Evolutionary conservation across 345 rosid genomes (phyloP).

Genomic region (Excoecaria cochinchinensis): DNA sequence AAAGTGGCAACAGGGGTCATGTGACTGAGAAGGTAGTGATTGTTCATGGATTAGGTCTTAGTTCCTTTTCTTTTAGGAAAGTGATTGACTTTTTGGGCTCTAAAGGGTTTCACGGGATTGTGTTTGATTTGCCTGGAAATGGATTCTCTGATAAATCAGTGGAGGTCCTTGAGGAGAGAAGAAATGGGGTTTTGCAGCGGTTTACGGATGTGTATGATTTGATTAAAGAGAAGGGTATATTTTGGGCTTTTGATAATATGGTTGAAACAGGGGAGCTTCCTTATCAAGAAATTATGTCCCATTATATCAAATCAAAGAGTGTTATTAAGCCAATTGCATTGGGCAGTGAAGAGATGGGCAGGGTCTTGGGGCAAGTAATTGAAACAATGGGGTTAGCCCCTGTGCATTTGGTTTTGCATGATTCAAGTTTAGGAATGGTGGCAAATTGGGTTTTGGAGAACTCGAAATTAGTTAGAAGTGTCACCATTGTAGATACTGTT

Average conservation of each 20-base stretch:
- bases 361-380: conserved; percentile 67
- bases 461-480: conserved; percentile 48
- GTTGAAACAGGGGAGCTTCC: conserved; percentile 92
- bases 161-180: conserved; percentile 56
- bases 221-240: conserved; percentile 80
- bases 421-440: conserved; percentile 70
- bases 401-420: conserved; percentile 85
- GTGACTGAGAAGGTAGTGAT: conserved; percentile 55
- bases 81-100: conserved; percentile 50
- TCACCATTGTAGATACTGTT: conserved; percentile 77
- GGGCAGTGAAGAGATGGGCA: conserved; percentile 68
- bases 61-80: conserved; percentile 65
- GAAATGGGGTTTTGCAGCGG: conserved; percentile 51
- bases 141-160: conserved; percentile 84
- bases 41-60: conserved; percentile 78
- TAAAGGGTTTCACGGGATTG: conserved; percentile 61
- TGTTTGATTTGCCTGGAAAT: conserved; percentile 88
- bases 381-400: conserved; percentile 71
- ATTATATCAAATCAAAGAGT: conserved; percentile 38
- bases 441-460: conserved; percentile 75
- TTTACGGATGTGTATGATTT: conserved; percentile 61
- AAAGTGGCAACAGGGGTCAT: conserved; percentile 35
- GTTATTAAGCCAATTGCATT: conserved; percentile 47
- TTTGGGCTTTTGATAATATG: conserved; percentile 92
- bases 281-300: conserved; percentile 47